A percentile compares a stretch with the other conserved stretches of the same genome.
phyloP scores from a whole-genome alignment of 1,284 basidiomycete genomes.

The Meira nashicola region DNA sequence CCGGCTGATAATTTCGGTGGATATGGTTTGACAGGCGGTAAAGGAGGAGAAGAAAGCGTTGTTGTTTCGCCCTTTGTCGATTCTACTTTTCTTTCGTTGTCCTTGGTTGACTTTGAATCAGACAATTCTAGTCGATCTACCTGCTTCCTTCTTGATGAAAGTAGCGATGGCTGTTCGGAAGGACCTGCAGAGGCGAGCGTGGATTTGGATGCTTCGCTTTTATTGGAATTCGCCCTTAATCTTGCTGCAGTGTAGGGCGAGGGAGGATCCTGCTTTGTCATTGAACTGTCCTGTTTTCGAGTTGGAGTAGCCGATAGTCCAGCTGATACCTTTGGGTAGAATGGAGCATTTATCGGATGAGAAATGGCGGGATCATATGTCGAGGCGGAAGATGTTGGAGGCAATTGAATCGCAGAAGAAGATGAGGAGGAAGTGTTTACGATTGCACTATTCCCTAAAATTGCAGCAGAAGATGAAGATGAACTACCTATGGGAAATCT shows the following conservation, averaged over 20 bases:
- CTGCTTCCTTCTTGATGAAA: not conserved
- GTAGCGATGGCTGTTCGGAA: not conserved
- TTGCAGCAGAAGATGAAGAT: too few species aligned
- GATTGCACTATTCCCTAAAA: too few species aligned
- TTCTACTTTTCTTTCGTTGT: not conserved
- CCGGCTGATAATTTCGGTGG: conserved; percentile 2
- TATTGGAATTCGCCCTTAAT: too few species aligned
- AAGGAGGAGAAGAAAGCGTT: not conserved
- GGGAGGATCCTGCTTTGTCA: too few species aligned
- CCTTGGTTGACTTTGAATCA: not conserved
- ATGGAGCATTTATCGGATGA: not conserved
- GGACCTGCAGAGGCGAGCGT: too few species aligned
- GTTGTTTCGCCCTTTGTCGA: too few species aligned
- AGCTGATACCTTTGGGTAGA: not conserved
- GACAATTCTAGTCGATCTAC: not conserved
- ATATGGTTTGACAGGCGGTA: not conserved
- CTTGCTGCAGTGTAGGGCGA: not conserved
- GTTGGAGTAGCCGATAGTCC: not conserved
- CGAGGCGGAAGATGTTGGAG: not conserved
- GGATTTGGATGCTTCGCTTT: too few species aligned
- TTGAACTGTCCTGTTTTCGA: not conserved
- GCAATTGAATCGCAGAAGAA: not conserved
- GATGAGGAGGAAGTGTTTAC: not conserved
- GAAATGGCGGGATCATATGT: not conserved
- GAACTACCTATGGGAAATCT: too few species aligned